A percentile compares a stretch with the other conserved stretches of the same genome.
Conservation (phyloP, 768 basidiomycete species). For the Scleroderma citrinum region DNA sequence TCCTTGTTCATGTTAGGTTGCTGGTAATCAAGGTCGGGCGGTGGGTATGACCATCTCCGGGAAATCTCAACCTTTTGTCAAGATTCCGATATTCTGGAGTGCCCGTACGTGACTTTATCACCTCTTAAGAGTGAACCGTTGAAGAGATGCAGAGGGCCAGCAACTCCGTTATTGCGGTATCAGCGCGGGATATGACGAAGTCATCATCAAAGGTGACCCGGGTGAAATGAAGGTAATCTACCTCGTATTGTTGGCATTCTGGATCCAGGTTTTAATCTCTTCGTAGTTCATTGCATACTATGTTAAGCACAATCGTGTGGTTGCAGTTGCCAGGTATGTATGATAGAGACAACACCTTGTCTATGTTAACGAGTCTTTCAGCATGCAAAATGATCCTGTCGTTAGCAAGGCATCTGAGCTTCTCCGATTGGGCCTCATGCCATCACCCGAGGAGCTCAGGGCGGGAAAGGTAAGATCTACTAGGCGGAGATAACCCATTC, state of each 20-base stretch:
- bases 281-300: constrained; percentile 77
- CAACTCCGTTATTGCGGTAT: constrained; percentile 83
- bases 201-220: constrained; percentile 70
- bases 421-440: constrained; percentile 75
- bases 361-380: constrained; percentile 19
- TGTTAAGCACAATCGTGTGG: constrained; percentile 53
- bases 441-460: constrained; percentile 64
- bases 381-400: constrained; percentile 80
- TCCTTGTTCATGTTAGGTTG: constrained; percentile 43
- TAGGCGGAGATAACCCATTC: neutral
- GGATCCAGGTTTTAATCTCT: neutral
- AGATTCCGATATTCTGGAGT: constrained; percentile 88
- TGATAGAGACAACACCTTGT: neutral
- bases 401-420: constrained; percentile 76
- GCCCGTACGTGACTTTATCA: constrained; percentile 51
- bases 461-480: constrained; percentile 55
- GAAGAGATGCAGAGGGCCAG: constrained; percentile 56
- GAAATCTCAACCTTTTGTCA: constrained; percentile 58
- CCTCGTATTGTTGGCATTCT: neutral
- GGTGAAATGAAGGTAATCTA: constrained; percentile 66
- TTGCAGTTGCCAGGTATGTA: constrained; percentile 60
- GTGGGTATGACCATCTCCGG: constrained; percentile 76
- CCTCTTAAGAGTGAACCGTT: neutral
- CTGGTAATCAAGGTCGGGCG: constrained; percentile 79
- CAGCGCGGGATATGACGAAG: constrained; percentile 65